Base-by-base conservation (phyloP, 345 rosid species). In the Ailanthus altissimus region DNA sequence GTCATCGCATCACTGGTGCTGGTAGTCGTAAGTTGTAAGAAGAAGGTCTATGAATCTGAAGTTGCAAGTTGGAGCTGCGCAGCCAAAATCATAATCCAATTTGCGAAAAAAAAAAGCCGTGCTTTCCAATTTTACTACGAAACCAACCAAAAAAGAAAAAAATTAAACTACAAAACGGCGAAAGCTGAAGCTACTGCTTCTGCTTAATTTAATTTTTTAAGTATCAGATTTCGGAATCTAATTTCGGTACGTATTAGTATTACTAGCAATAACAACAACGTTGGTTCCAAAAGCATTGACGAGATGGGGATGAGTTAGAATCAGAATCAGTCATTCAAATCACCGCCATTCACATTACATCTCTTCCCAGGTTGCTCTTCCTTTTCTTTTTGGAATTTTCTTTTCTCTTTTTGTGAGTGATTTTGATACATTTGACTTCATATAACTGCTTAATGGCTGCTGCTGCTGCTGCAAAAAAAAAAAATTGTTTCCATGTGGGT, bases 291-390 rank as follows among this genome's bases (percentile, higher is more conserved):
- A n/a, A 18, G 46, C 67, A 18, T 21, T 21, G 32, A 62, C 12
- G 67, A 7, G 8, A 32, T 3, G 38, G 3, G n/a, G n/a, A n/a
- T n/a, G n/a, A n/a, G n/a, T n/a, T n/a, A n/a, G n/a, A n/a, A n/a
- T n/a, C n/a, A n/a, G 66, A 36, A 36, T 16, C 43, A 14, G 14
- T 32, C 66, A 62, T 10, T 62, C 18, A 2, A 20, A 53, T 9
- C 1, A 20, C 58, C n/a, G n/a, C n/a, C n/a, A n/a, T n/a, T n/a
- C n/a, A n/a, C n/a, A n/a, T n/a, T 36, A 6, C 45, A 36, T 63
- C 67, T 63, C 43, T 15, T 62, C 45, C 36, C 21, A 63, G 67
- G 67, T 63, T 63, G 18, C 67, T 63, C 6, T 38, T 40, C 42
- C 0, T 28, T n/a, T 3, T 32, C 11, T 62, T 62, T 20, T 61